A percentile compares a stretch with the other conserved stretches of the same genome.
Conservation (phyloP, 495 filamentous ascomycete species). For the Endocarpon pusillum region DNA sequence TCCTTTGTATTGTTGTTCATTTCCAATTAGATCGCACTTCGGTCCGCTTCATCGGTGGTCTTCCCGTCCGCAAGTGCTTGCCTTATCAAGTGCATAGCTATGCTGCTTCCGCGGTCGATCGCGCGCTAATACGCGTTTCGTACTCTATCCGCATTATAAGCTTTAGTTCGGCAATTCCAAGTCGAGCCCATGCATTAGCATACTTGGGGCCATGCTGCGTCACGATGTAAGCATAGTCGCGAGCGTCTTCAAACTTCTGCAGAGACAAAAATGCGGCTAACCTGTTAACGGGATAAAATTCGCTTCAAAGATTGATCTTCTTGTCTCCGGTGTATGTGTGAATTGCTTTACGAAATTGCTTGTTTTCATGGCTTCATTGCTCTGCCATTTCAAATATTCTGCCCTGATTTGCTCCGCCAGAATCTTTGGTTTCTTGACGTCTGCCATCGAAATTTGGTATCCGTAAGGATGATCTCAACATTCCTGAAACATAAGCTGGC, state of each 20-base stretch:
- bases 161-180: neutral
- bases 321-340: neutral
- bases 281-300: neutral
- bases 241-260: neutral
- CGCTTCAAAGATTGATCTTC: neutral
- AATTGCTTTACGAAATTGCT: neutral
- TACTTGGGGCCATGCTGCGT: neutral
- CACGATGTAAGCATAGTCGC: neutral
- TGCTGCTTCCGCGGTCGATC: neutral
- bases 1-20: neutral
- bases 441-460: neutral
- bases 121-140: neutral
- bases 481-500: slow-evolving; percentile 1
- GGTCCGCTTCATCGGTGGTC: neutral
- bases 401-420: neutral
- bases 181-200: slow-evolving; percentile 1
- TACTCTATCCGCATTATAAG: neutral
- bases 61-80: slow-evolving; percentile 1
- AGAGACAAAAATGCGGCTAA: neutral
- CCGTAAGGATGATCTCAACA: neutral
- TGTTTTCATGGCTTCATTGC: neutral
- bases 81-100: neutral
- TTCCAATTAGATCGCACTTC: neutral
- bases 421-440: neutral
- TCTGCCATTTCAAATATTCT: slow-evolving; percentile 1